Conservation (phyloP, 345 rosid genomes). For the Camelina neglecta region DNA sequence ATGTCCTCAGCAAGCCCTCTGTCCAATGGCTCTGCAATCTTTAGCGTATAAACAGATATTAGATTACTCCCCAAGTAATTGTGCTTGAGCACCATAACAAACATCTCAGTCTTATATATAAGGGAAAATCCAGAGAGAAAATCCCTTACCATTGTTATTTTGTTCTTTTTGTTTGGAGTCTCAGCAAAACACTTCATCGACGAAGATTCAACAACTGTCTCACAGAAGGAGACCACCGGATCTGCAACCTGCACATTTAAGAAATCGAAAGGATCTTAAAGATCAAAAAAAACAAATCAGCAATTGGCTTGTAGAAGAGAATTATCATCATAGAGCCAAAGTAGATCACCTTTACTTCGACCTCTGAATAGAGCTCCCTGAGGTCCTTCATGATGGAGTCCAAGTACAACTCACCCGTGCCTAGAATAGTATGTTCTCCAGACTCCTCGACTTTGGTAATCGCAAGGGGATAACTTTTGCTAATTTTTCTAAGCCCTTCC, state of each 20-base stretch:
- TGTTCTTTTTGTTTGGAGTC: constrained; percentile 97
- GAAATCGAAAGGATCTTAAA: constrained; percentile 24
- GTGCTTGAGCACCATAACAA: constrained; percentile 25
- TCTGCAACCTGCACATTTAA: constrained; percentile 77
- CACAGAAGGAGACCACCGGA: constrained; percentile 98
- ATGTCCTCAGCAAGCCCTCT: constrained; percentile 96
- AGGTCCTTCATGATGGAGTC: constrained; percentile 99
- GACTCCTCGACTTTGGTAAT: constrained; percentile 98
- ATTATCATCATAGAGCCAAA: not conserved
- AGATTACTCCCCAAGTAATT: constrained; percentile 20
- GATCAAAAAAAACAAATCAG: constrained; percentile 28
- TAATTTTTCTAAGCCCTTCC: constrained; percentile 97
- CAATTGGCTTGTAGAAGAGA: constrained; percentile 5
- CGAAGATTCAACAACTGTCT: constrained; percentile 97
- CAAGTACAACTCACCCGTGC: constrained; percentile 94
- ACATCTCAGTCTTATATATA: constrained; percentile 17
- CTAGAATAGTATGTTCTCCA: constrained; percentile 96
- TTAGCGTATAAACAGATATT: constrained; percentile 36
- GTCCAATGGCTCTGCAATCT: constrained; percentile 99
- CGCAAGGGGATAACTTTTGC: constrained; percentile 98
- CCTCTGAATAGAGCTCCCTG: constrained; percentile 97
- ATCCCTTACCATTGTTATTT: constrained; percentile 83
- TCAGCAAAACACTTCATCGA: constrained; percentile 99
- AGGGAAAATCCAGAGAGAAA: constrained; percentile 21
- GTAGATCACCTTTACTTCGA: constrained; percentile 87